Evolutionary conservation across 2,329 filamentous ascomycete species (phyloP).

Genomic region (Mycogone perniciosa): DNA sequence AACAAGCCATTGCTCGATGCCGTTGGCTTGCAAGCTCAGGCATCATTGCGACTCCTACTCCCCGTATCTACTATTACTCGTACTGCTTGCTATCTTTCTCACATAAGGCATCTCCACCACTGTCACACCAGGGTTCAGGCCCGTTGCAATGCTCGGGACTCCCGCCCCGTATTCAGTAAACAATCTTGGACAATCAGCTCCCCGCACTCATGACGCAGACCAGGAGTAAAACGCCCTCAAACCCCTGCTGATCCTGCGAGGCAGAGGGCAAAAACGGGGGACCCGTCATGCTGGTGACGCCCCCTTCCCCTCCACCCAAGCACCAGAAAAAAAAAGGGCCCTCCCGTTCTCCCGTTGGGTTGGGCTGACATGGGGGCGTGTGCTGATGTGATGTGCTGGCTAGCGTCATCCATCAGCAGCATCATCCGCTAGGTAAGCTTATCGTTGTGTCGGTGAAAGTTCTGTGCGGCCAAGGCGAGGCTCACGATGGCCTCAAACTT

Average conservation of each 20-base stretch:
- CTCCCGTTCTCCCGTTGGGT: constrained; percentile 2
- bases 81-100: too few species aligned
- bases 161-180: too few species aligned
- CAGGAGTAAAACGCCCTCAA: neutral
- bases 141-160: too few species aligned
- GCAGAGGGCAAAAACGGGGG: constrained; percentile 7
- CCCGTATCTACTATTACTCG: too few species aligned
- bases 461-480: neutral
- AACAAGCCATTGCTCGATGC: too few species aligned
- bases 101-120: too few species aligned
- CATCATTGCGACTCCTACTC: too few species aligned
- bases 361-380: constrained; percentile 10
- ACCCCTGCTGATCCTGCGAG: constrained; percentile 12
- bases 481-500: constrained; percentile 10
- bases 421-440: constrained; percentile 1
- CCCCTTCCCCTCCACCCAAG: too few species aligned
- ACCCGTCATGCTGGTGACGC: constrained; percentile 11
- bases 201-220: neutral
- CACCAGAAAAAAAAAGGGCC: constrained; percentile 3
- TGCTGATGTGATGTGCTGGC: constrained; percentile 7
- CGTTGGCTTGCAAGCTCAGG: too few species aligned
- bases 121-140: too few species aligned
- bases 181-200: constrained; percentile 3
- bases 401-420: neutral
- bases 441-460: constrained; percentile 7